Evolutionary conservation across 495 filamentous ascomycete species (phyloP).

Genomic region (Aspergillus indologenus): DNA sequence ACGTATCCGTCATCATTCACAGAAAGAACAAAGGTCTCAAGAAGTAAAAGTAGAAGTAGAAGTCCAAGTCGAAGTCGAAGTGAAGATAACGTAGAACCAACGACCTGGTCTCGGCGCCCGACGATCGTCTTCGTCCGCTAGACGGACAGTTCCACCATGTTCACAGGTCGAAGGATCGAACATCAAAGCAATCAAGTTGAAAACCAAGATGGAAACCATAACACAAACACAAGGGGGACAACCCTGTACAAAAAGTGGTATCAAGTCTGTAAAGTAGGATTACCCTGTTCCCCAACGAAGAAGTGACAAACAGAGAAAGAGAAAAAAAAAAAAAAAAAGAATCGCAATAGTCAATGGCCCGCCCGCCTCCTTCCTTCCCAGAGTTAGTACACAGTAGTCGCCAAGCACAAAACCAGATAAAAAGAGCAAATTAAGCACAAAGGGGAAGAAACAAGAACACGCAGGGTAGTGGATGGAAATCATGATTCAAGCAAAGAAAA

Average conservation of each 20-base stretch:
- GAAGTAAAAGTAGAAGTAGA: too few relatives aligned
- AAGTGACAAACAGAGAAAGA: not conserved
- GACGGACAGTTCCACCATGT: too few relatives aligned
- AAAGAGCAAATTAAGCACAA: conserved; percentile 14
- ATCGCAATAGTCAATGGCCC: not conserved
- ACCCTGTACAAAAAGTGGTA: conserved; percentile 45
- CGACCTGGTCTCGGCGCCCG: too few relatives aligned
- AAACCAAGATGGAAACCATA: conserved; percentile 5
- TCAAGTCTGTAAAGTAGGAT: conserved; percentile 17
- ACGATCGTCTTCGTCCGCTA: too few relatives aligned
- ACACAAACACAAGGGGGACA: conserved; percentile 21
- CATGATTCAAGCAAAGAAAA: conserved; percentile 3
- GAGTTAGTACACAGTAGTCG: conserved; percentile 16
- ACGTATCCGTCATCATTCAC: too few relatives aligned
- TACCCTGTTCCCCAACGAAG: conserved; percentile 7
- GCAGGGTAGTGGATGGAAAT: not conserved
- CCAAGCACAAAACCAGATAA: conserved; percentile 10
- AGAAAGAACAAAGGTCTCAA: too few relatives aligned
- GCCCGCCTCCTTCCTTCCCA: not conserved
- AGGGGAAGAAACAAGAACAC: conserved; percentile 2
- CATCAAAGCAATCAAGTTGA: not conserved
- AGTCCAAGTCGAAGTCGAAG: too few relatives aligned
- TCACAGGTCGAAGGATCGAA: not conserved
- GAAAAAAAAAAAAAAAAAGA: not conserved
- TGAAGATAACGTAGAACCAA: too few relatives aligned